phyloP scores from a whole-genome alignment of 116 monocot genomes.

The Thalassia testudinum region DNA sequence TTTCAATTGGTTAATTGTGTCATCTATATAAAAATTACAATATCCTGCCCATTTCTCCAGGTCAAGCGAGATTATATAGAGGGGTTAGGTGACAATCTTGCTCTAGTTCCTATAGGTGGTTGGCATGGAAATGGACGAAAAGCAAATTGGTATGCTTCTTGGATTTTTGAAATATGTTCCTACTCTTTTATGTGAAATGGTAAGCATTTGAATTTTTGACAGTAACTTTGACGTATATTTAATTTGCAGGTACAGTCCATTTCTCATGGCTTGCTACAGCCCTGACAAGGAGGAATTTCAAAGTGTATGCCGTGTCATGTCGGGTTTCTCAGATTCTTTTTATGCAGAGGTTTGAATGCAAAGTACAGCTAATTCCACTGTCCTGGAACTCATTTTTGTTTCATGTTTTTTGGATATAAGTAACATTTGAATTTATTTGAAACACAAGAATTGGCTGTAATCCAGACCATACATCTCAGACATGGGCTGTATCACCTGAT shows the following conservation, averaged over 20 bases:
- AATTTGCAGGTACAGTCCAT: constrained; percentile 92
- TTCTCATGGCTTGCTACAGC: constrained; percentile 95
- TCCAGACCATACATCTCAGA: too few relatives aligned
- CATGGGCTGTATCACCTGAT: too few relatives aligned
- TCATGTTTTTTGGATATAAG: too few relatives aligned
- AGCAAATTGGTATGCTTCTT: constrained; percentile 67
- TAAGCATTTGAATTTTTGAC: constrained; percentile 3
- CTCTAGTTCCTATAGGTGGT: constrained; percentile 93
- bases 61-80: constrained; percentile 96
- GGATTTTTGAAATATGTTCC: not conserved
- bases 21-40: not conserved
- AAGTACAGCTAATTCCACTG: too few relatives aligned
- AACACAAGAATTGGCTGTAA: too few relatives aligned
- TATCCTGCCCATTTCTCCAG: constrained; percentile 14
- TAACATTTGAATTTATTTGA: too few relatives aligned
- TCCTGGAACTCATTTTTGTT: too few relatives aligned
- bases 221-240: too few relatives aligned
- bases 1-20: too few relatives aligned
- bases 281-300: constrained; percentile 83
- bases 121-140: constrained; percentile 98
- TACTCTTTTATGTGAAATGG: not conserved
- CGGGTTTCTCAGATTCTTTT: constrained; percentile 90
- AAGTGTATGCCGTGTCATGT: constrained; percentile 95
- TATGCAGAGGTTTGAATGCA: constrained; percentile 48
- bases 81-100: constrained; percentile 72